Evolutionary conservation across 768 basidiomycete genomes (phyloP).

Genomic region (Pisolithus albus): DNA sequence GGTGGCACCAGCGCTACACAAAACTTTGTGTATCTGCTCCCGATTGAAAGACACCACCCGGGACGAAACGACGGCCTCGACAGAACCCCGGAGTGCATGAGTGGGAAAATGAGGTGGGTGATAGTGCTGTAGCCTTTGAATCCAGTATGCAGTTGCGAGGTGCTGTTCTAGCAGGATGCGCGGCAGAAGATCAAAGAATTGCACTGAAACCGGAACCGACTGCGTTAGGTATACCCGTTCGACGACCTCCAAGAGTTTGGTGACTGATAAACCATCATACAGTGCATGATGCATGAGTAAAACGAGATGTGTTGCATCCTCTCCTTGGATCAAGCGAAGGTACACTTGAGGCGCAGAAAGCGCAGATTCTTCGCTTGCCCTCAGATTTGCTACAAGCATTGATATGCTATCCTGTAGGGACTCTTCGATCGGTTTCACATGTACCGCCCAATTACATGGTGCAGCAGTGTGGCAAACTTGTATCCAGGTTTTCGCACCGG

Average conservation of each 20-base stretch:
- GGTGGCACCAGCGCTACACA: constrained; percentile 22
- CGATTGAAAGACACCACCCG: constrained; percentile 9
- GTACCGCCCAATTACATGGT: constrained; percentile 20
- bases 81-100: constrained; percentile 6
- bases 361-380: constrained; percentile 15
- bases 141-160: constrained; percentile 35
- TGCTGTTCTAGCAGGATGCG: constrained; percentile 33
- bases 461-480: constrained; percentile 23
- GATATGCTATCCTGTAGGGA: constrained; percentile 8
- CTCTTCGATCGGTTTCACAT: constrained; percentile 2
- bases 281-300: constrained; percentile 43
- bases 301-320: constrained; percentile 19
- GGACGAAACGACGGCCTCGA: constrained; percentile 8
- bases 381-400: constrained; percentile 7
- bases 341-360: constrained; percentile 28
- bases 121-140: constrained; percentile 19
- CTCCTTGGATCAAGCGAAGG: constrained; percentile 15
- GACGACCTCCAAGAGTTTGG: constrained; percentile 29
- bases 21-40: constrained; percentile 9
- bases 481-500: constrained; percentile 27
- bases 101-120: constrained; percentile 14
- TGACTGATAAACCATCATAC: constrained; percentile 40
- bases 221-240: constrained; percentile 25
- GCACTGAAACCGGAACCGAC: constrained; percentile 9
- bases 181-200: constrained; percentile 35